Base-by-base conservation (phyloP, 176 grass and related monocot genomes). In the Oryza longistaminata region DNA sequence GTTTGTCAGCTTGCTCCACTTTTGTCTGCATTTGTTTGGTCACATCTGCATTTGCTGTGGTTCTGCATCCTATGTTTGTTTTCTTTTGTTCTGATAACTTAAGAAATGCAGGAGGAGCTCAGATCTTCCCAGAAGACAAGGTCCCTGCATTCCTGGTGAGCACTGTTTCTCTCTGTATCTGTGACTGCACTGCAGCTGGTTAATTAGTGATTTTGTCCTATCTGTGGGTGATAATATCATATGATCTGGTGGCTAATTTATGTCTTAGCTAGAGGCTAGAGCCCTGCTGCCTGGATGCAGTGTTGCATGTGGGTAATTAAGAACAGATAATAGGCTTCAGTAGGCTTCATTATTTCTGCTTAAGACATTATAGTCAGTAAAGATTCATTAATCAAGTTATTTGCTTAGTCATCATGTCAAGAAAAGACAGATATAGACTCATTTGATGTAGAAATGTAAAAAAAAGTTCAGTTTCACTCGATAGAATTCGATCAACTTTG, bases 261-360 rank as follows among this genome's bases (percentile, higher is more conserved):
- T 69, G 88, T 40, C 71, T 83, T 69, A 31, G 71, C 61, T 40
- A 79, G 62, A 69, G 27, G 71, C 61, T 40, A 83, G 62, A 69
- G 27, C 29, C 73, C 69, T 50, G 80, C 34, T 52, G 77, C n/a
- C 15, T 85, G 39, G n/a, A 78, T 49, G 48, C 39, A 77, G 11
- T 70, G 50, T 64, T 75, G 68, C 35, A 79, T 61, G 15, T 76
- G 82, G 42, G 76, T 82, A 76, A 89, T 66, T 45, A 70, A 42
- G 72, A 52, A 64, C 40, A 53, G 52, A 52, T 71, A 19, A 25
- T 64, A 75, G 82, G 76, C 21, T 74, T 42, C 68, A 37, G 70
- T 70, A 85, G 77, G 65, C 71, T 81, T 55, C 82, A 71, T 81
- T 67, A 33, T 82, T 89, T 85, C 88, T 76, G 77, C 83, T 71